Evolutionary conservation across 306 rosid genomes (phyloP), one percentile per base, ranked within the genome.

Genomic region (Arachis stenosperma): DNA sequence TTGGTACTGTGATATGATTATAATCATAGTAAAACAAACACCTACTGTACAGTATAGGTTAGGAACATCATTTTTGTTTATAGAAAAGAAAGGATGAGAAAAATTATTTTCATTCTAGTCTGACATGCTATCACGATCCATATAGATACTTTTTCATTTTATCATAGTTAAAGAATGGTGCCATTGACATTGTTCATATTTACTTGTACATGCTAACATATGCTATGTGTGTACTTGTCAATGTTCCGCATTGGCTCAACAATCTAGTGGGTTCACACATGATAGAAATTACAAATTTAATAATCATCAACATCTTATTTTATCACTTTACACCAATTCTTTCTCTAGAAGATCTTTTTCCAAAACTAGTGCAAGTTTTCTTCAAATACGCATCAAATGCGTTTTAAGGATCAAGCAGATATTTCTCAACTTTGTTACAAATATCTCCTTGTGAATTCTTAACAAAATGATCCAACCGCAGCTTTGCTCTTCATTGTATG

Each of bases 1-100:
- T 90, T 71, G 89, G 77, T 52, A 81, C 47, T 73, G 73, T 64
- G 53, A 53, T 87, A 47, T 88, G 84, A 83, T 65, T 65, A 78
- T 71, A 27, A 46, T 15, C 54, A 48, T 68, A 70, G 40, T 43
- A 46, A 47, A 63, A 60, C 70, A 77, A 59, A 58, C 69, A 74
- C 70, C 54, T 47, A 62, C 17, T 73, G 82, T 75, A 85, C 79
- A 75, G 82, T 8, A 37, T 50, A 77, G 50, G 75, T 79, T 78
- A 8, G 51, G 75, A 10, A 59, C 75, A 79, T 55, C 69, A 73
- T 47, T 75, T 82, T 79, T 84, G 78, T 13, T 17, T 6, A 37
- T n/a, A 37, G 30, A 10, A 67, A 63, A 67, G 42, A 71, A 69
- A 33, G 37, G 37, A 33, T 33, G 37, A 33, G 41, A 17, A 67